Evolutionary conservation across 202 grass and related monocot genomes (phyloP).

Genomic region (Elaeis oleifera): DNA sequence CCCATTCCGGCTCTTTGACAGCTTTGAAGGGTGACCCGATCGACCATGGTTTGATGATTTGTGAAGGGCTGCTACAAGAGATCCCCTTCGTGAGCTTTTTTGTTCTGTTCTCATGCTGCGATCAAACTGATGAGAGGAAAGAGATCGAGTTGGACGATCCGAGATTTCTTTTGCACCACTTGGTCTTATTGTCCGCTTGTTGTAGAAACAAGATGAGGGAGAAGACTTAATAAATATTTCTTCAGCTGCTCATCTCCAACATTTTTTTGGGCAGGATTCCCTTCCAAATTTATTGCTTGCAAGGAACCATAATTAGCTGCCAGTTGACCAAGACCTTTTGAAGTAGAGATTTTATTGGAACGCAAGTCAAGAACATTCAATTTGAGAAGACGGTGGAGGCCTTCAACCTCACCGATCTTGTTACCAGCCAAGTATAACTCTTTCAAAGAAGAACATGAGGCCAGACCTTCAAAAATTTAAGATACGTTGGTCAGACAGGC

Average conservation of each 20-base stretch:
- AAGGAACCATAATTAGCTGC: conserved; percentile 84
- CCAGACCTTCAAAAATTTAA: conserved; percentile 48
- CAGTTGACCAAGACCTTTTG: conserved; percentile 73
- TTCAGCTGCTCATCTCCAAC: conserved; percentile 86
- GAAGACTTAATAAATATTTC: conserved; percentile 61
- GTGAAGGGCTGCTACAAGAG: conserved; percentile 17
- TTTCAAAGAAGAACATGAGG: conserved; percentile 76
- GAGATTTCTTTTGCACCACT: conserved; percentile 69
- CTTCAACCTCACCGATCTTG: conserved; percentile 93
- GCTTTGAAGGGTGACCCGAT: conserved; percentile 27
- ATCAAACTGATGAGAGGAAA: conserved; percentile 47
- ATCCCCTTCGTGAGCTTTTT: conserved; percentile 33
- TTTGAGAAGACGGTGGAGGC: conserved; percentile 85
- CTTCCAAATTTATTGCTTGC: conserved; percentile 69
- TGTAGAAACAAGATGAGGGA: conserved; percentile 70
- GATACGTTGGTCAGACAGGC: background rate
- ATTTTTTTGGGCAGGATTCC: conserved; percentile 82
- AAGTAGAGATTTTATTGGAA: conserved; percentile 68
- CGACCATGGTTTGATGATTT: conserved; percentile 19
- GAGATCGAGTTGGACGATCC: conserved; percentile 38
- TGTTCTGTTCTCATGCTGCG: conserved; percentile 35
- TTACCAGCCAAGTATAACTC: conserved; percentile 84
- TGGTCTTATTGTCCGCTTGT: conserved; percentile 54
- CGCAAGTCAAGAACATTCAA: conserved; percentile 73
- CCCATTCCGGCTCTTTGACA: conserved; percentile 29